Conservation (phyloP, 768 basidiomycete genomes). For the Lactarius sp. region DNA sequence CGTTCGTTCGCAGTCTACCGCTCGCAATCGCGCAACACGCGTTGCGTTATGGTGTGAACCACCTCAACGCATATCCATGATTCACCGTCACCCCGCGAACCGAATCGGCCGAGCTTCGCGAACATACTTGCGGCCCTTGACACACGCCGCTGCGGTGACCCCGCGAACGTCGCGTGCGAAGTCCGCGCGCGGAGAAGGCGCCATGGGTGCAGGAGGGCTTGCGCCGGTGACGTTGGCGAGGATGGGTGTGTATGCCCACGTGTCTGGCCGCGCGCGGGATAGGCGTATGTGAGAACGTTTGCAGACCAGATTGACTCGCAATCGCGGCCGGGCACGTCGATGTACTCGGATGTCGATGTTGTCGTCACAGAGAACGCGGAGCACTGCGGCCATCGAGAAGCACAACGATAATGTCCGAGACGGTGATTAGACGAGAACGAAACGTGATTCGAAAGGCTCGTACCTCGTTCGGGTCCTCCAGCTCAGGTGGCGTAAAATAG, state of each 20-base stretch:
- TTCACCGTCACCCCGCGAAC: constrained; percentile 26
- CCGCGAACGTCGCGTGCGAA: constrained; percentile 12
- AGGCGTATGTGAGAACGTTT: constrained; percentile 22
- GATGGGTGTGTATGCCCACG: constrained; percentile 12
- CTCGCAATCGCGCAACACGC: constrained; percentile 23
- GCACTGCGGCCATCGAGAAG: constrained; percentile 23
- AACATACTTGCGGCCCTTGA: constrained; percentile 28
- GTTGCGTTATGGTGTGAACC: constrained; percentile 31
- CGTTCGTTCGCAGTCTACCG: neutral
- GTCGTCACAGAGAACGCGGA: constrained; percentile 36
- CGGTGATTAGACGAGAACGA: too few relatives aligned
- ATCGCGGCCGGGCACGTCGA: constrained; percentile 29
- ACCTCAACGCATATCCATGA: constrained; percentile 33
- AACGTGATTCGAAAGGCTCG: neutral
- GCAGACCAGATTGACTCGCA: constrained; percentile 20
- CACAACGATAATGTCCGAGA: neutral
- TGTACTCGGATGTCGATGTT: constrained; percentile 35
- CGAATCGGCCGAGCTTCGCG: constrained; percentile 22
- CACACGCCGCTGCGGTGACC: constrained; percentile 23
- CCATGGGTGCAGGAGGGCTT: constrained; percentile 24
- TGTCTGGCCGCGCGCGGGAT: constrained; percentile 7
- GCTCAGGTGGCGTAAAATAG: constrained; percentile 11
- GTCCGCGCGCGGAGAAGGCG: constrained; percentile 18
- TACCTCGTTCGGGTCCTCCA: constrained; percentile 23
- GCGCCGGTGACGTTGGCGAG: constrained; percentile 27